phyloP scores from a whole-genome alignment of 148 eudicot species.

The Amaranthus hypochondriacus region DNA sequence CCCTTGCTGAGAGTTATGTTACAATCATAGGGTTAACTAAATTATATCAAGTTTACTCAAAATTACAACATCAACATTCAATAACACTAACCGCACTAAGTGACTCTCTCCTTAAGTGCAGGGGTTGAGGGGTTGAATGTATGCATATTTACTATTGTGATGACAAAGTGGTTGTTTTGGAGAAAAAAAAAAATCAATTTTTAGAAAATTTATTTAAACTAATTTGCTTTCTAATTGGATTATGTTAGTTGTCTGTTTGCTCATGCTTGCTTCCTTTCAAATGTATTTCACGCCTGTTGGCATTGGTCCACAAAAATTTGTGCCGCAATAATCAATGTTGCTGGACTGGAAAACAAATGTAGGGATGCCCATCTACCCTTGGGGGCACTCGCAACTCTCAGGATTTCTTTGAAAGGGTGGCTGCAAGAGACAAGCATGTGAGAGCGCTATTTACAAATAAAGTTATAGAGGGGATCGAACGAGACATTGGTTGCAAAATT shows the following conservation, averaged over 20 bases:
- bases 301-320: neutral
- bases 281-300: neutral
- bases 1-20: neutral
- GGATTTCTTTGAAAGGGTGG: conserved; percentile 91
- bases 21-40: neutral
- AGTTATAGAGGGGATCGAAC: conserved; percentile 68
- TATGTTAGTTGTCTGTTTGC: neutral
- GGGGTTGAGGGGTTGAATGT: no score
- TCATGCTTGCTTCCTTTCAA: neutral
- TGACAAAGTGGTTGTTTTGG: no score
- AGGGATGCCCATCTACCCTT: conserved; percentile 99
- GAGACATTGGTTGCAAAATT: conserved; percentile 90
- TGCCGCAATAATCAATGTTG: conserved; percentile 16
- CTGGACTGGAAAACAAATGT: conserved; percentile 28
- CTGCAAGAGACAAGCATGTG: conserved; percentile 82
- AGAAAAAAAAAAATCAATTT: no score
- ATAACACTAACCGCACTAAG: no score
- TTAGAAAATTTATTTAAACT: no score
- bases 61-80: no score
- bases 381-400: conserved; percentile 96
- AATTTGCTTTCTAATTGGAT: no score
- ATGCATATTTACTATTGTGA: no score
- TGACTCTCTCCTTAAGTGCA: no score
- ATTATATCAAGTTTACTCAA: neutral
- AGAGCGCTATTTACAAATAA: conserved; percentile 81